Evolutionary conservation across 2,329 filamentous ascomycete genomes (phyloP).

Genomic region (Nigrospora sphaerica): DNA sequence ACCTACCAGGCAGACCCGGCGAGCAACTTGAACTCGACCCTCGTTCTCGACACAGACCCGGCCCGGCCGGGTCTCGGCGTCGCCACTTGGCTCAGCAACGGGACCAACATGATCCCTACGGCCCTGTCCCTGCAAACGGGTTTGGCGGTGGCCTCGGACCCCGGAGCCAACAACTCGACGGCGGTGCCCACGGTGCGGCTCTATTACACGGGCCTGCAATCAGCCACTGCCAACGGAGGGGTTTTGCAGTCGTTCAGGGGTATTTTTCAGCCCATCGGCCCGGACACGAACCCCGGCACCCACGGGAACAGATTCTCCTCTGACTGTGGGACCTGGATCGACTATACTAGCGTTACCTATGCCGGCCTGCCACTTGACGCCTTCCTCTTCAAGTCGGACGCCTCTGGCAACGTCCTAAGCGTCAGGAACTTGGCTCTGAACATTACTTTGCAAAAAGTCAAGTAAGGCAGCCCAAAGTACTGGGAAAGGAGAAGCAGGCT

Average conservation of each 20-base stretch:
- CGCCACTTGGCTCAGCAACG: constrained; percentile 23
- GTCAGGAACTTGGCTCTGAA: constrained; percentile 18
- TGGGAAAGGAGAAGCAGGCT: too few species aligned
- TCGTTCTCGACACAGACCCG: constrained; percentile 18
- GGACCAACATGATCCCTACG: constrained; percentile 19
- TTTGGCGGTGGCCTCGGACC: constrained; percentile 12
- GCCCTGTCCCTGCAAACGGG: constrained; percentile 11
- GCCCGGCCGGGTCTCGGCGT: constrained; percentile 20
- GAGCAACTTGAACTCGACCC: constrained; percentile 18
- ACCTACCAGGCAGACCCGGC: constrained; percentile 10
- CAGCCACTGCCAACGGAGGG: constrained; percentile 12
- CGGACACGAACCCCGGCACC: constrained; percentile 6
- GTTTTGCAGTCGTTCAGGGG: constrained; percentile 24
- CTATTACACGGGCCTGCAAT: constrained; percentile 24
- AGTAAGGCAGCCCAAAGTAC: neutral
- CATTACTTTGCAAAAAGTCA: constrained; percentile 12
- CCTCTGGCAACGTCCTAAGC: constrained; percentile 12
- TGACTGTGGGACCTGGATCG: constrained; percentile 18
- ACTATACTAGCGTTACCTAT: constrained; percentile 15
- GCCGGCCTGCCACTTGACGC: constrained; percentile 17
- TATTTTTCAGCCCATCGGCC: constrained; percentile 22
- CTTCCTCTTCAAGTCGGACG: constrained; percentile 20
- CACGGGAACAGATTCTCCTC: constrained; percentile 12
- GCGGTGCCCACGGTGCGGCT: constrained; percentile 17
- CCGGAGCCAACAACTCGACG: constrained; percentile 11